Base-by-base conservation (phyloP, 2,329 filamentous ascomycete genomes). In the Fusarium gaditjirri region DNA sequence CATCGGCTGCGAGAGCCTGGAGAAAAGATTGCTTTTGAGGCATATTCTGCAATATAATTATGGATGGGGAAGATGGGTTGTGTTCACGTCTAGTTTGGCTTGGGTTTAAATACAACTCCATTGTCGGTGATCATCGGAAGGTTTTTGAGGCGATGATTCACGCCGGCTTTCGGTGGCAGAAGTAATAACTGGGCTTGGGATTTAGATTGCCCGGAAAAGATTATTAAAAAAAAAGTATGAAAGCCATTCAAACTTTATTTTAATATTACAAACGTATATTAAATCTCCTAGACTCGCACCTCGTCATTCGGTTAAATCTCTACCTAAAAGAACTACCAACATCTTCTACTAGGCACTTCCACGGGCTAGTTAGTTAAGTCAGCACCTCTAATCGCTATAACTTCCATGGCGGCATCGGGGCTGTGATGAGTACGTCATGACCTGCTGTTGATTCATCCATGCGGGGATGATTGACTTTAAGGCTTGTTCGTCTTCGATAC, bases 151-250 rank as follows among this genome's bases (percentile, higher is more conserved):
- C 3, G 31, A 25, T 52, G 31, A 36, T 25, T 52, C 47, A 52
- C 31, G 31, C 31, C 31, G 31, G 7, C 13, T 21, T 19, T 23
- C 13, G 46, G 29, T 23, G 9, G 21, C 1, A 13, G 46, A 13
- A 33, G 11, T 16, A 19, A 14, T 33, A 6, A 4, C n/a, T 5
- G 8, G 16, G 21, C 6, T 33, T 7, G 6, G 8, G 3, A 13
- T 9, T 8, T 17, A n/a, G 21, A 31, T 13, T 23, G n/a, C 16
- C 21, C 19, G 2, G 1, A 9, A 3, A 23, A 13, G 8, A 12
- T 9, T 31, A 13, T 9, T 3, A 17, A 49, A 19, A 33, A 33
- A 33, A n/a, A 3, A 6, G 13, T 14, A 33, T 33, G 13, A 16
- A 29, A 16, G 25, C 5, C 25, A 29, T 29, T 21, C 14, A 10